Evolutionary conservation across 2,329 filamentous ascomycete species (phyloP).

Genomic region (Graphiopsis chlorocephala): DNA sequence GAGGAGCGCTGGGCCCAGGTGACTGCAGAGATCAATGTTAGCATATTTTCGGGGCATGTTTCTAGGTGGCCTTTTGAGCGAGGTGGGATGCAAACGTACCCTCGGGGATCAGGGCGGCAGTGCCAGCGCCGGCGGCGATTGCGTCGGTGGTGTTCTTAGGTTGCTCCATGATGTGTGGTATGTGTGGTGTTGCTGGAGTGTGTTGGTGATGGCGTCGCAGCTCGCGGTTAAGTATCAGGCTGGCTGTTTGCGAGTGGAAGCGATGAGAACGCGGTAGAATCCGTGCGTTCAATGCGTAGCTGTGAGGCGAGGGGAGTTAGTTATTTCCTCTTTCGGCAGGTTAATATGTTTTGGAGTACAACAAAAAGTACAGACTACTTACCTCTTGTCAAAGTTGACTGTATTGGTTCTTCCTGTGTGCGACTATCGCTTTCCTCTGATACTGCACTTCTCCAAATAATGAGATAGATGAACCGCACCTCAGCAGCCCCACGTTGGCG

Average conservation of each 20-base stretch:
- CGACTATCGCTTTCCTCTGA: neutral
- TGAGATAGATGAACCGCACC: neutral
- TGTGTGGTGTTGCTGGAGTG: constrained; percentile 16
- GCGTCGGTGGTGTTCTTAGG: constrained; percentile 35
- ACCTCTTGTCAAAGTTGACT: neutral
- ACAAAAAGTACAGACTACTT: neutral
- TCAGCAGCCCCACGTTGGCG: constrained; percentile 7
- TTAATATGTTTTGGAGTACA: neutral
- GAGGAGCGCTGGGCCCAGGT: constrained; percentile 98
- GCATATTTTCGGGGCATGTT: constrained; percentile 6
- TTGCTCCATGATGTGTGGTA: constrained; percentile 28
- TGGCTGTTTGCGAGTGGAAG: constrained; percentile 12
- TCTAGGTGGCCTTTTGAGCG: neutral
- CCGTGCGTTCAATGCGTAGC: constrained; percentile 4
- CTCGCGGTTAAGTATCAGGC: constrained; percentile 12
- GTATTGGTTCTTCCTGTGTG: neutral
- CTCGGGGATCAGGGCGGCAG: constrained; percentile 36
- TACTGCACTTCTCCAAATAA: neutral
- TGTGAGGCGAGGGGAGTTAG: neutral
- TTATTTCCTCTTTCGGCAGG: neutral
- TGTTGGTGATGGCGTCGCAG: neutral
- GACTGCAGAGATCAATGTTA: constrained; percentile 56
- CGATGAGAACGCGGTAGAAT: constrained; percentile 17
- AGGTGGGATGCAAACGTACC: constrained; percentile 26
- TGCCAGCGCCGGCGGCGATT: constrained; percentile 30